phyloP scores from a whole-genome alignment of 2,329 filamentous ascomycete species.

The Aspergillus awamori region DNA sequence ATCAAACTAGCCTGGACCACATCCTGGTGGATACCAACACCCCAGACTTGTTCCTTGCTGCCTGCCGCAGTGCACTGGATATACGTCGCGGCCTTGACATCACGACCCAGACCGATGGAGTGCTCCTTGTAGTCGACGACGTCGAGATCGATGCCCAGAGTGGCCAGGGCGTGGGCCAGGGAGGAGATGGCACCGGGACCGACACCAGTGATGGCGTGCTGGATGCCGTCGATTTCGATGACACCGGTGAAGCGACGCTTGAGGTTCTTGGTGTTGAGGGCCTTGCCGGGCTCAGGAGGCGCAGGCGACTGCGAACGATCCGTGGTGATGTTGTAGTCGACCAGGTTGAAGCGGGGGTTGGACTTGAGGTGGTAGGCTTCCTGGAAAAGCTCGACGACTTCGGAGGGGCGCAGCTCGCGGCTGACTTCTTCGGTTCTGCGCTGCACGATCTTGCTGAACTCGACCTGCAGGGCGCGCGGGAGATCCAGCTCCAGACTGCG shows the following conservation, averaged over 20 bases:
- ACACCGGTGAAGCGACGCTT: slow-evolving; percentile 84
- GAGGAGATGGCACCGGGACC: slow-evolving; percentile 92
- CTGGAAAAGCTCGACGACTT: slow-evolving; percentile 89
- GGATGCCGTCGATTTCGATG: slow-evolving; percentile 76
- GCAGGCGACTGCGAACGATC: slow-evolving; percentile 78
- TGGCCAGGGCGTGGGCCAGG: slow-evolving; percentile 76
- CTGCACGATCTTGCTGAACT: slow-evolving; percentile 87
- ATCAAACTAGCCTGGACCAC: slow-evolving; percentile 87
- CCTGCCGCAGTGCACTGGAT: slow-evolving; percentile 79
- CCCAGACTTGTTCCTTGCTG: slow-evolving; percentile 57
- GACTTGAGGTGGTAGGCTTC: slow-evolving; percentile 80
- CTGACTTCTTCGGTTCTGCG: slow-evolving; percentile 75
- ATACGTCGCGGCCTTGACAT: slow-evolving; percentile 92
- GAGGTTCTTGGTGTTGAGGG: slow-evolving; percentile 75
- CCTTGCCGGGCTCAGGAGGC: slow-evolving; percentile 68
- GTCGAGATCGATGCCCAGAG: slow-evolving; percentile 81
- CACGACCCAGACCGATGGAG: slow-evolving; percentile 76
- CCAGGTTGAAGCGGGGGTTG: slow-evolving; percentile 80
- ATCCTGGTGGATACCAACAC: slow-evolving; percentile 74
- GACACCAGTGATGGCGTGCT: slow-evolving; percentile 75
- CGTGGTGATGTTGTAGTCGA: slow-evolving; percentile 89
- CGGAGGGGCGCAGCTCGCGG: slow-evolving; percentile 78
- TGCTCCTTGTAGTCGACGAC: slow-evolving; percentile 97
- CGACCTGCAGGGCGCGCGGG: slow-evolving; percentile 87
- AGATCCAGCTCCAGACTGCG: slow-evolving; percentile 87